These are phyloP conservation scores for Yamadazyma kanchanaburiensis DNA, from an alignment of 1,139 yeast species.

Conservation along the genomic window DNA sequence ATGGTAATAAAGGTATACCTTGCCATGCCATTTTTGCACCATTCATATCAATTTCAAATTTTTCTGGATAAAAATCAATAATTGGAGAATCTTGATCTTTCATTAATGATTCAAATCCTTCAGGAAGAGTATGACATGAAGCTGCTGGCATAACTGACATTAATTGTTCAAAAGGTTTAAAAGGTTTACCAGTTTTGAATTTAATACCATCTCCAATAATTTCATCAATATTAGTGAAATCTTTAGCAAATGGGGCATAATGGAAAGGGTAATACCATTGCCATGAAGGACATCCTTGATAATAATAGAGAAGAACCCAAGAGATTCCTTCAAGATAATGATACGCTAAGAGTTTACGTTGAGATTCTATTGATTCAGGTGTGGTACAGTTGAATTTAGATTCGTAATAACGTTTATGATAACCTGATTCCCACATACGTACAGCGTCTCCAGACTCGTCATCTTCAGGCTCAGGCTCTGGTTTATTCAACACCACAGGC, in stretches of 20 bases:
- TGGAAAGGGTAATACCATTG: constrained; percentile 97
- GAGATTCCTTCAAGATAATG: constrained; percentile 91
- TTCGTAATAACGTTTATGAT: constrained; percentile 74
- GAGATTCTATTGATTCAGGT: constrained; percentile 52
- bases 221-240: constrained; percentile 55
- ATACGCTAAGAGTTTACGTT: constrained; percentile 60
- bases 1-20: constrained; percentile 86
- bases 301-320: constrained; percentile 91
- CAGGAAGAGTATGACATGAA: constrained; percentile 88
- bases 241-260: constrained; percentile 96
- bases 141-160: constrained; percentile 98
- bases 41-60: constrained; percentile 89
- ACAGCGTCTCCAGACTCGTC: constrained; percentile 52
- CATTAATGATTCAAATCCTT: constrained; percentile 81
- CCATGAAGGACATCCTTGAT: constrained; percentile 99
- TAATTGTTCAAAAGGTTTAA: constrained; percentile 90
- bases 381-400: constrained; percentile 63
- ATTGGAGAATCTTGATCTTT: constrained; percentile 76
- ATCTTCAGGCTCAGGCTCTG: constrained; percentile 13
- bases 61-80: constrained; percentile 87
- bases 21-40: constrained; percentile 96
- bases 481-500: constrained; percentile 22
- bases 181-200: constrained; percentile 75
- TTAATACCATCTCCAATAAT: constrained; percentile 51
- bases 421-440: constrained; percentile 84